Evolutionary conservation across 2,329 filamentous ascomycete species (phyloP), one percentile per base, ranked within the genome.

Genomic region (Xylaria sp.): DNA sequence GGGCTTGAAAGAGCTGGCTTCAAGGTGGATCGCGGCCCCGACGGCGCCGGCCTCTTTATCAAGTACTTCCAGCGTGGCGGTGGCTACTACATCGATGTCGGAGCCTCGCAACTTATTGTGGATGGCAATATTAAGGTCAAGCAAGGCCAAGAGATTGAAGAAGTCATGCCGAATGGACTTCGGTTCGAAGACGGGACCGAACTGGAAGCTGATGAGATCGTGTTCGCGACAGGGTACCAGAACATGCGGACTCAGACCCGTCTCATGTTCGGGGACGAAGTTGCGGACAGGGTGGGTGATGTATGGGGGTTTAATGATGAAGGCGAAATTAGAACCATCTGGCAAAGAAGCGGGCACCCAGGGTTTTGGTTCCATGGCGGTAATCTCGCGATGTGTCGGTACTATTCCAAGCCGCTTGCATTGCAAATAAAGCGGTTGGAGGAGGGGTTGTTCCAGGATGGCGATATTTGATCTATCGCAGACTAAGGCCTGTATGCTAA

Each of bases 291-390:
- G 5, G 51, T 87, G 3, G 76, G 77, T 1, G 85, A 87, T 66
- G 81, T 88, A 13, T 89, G 87, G 85, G 87, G 86, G 0, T 79
- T 88, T 60, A 85, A 88, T 44, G 54, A 67, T 0, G 81, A 83
- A 63, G 82, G 83, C 0, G 83, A 90, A 74, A 75, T 85, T 65
- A 77, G 83, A 8, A 81, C 74, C 40, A 83, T 84, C 57, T 89
- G 85, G 85, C 81, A 83, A 63, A 76, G 77, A 27, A 87, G 80
- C 23, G 86, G 87, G 0, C 85, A 88, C 57, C 84, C 84, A 0
- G 85, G 86, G 0, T 85, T 90, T 62, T 90, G 86, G 87, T 86
- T 85, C 65, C 85, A 87, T 65, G 87, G 86, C 0, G 87, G 87
- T 1, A 90, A 88, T 63, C 68, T 90, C 44, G 85, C 85, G 0